A percentile compares a stretch with the other conserved stretches of the same genome.
phyloP scores from a whole-genome alignment of 768 basidiomycete species.

The Pholiota molesta region DNA sequence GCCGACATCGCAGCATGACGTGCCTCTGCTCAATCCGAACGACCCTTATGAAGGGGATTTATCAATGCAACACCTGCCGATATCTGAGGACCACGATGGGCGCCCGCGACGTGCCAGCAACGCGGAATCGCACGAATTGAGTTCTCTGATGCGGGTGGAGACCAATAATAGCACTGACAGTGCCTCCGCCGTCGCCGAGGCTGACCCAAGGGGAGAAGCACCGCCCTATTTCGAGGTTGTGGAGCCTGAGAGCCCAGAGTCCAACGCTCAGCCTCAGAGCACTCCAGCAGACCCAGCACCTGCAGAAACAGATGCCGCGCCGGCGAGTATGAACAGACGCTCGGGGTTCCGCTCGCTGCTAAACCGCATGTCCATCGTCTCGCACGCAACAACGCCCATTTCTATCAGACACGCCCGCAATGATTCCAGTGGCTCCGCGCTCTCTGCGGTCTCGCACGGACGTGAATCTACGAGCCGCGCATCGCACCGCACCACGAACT shows the following conservation, averaged over 20 bases:
- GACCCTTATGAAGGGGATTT: slow-evolving; percentile 27
- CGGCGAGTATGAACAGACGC: slow-evolving; percentile 28
- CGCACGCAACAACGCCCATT: slow-evolving; percentile 11
- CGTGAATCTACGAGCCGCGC: slow-evolving; percentile 26
- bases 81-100: slow-evolving; percentile 21
- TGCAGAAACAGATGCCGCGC: slow-evolving; percentile 1
- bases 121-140: slow-evolving; percentile 34
- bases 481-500: slow-evolving; percentile 23
- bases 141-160: slow-evolving; percentile 29
- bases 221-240: slow-evolving; percentile 71
- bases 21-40: slow-evolving; percentile 43
- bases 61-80: slow-evolving; percentile 19
- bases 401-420: slow-evolving; percentile 30
- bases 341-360: slow-evolving; percentile 55
- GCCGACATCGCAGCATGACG: slow-evolving; percentile 42
- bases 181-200: slow-evolving; percentile 16
- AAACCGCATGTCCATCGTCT: slow-evolving; percentile 36
- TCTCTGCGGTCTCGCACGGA: slow-evolving; percentile 17
- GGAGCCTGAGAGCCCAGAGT: slow-evolving; percentile 15
- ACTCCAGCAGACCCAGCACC: slow-evolving; percentile 23
- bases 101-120: slow-evolving; percentile 31
- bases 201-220: slow-evolving; percentile 60
- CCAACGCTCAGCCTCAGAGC: slow-evolving; percentile 15
- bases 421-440: slow-evolving; percentile 30
- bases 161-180: slow-evolving; percentile 19